phyloP scores from a whole-genome alignment of 73 alveolate species.

The Paraurostyla sp. region DNA sequence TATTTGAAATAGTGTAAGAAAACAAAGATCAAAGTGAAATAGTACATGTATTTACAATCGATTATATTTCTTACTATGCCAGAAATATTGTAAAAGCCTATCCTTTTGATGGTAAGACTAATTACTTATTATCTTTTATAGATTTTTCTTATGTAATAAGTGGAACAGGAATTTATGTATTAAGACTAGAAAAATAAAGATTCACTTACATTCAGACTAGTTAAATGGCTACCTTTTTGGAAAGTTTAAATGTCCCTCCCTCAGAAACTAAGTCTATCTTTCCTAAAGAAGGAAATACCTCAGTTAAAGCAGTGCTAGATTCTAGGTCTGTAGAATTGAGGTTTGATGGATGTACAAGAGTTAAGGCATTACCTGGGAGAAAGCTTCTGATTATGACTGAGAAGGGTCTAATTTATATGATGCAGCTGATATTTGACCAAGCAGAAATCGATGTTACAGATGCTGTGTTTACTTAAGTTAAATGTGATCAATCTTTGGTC shows the following conservation, averaged over 20 bases:
- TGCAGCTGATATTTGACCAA: constrained; percentile 52
- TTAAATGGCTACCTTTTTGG: neutral
- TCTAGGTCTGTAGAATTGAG: constrained; percentile 6
- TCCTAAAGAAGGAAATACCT: neutral
- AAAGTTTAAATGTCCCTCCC: neutral
- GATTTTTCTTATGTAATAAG: constrained; percentile 12
- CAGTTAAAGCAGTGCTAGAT: constrained; percentile 6
- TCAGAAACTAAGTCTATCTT: neutral
- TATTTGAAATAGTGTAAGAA: constrained; percentile 38
- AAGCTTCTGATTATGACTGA: constrained; percentile 35
- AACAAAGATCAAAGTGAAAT: constrained; percentile 16
- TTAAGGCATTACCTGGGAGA: neutral
- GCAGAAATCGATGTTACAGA: constrained; percentile 59
- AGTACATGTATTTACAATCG: neutral
- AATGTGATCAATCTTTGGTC: neutral
- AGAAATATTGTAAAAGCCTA: constrained; percentile 18
- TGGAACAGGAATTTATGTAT: neutral
- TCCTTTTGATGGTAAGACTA: constrained; percentile 6
- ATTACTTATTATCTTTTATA: neutral
- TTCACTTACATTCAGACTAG: constrained; percentile 18
- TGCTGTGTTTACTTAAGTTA: constrained; percentile 14
- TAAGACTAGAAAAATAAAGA: constrained; percentile 39
- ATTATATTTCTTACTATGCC: constrained; percentile 16
- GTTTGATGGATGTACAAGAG: constrained; percentile 56
- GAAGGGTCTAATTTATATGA: constrained; percentile 23